These are phyloP conservation scores for Irpex lacteus DNA, from an alignment of 1,284 basidiomycete genomes.

Conservation along the genomic window DNA sequence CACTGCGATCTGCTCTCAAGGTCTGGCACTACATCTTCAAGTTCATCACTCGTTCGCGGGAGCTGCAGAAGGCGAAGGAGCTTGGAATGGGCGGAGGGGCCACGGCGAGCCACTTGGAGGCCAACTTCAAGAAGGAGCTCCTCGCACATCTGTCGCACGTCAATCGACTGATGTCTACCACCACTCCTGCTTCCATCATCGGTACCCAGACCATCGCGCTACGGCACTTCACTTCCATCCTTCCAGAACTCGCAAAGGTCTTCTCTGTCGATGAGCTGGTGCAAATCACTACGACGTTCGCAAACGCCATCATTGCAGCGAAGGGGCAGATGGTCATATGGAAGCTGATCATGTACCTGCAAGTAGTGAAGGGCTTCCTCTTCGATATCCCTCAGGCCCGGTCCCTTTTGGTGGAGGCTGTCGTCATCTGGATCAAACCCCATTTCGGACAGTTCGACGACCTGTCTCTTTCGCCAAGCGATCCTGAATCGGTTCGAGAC, in stretches of 20 bases:
- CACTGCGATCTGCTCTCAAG: constrained; percentile 86
- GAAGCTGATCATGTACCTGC: constrained; percentile 92
- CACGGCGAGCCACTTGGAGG: constrained; percentile 84
- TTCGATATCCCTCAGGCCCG: constrained; percentile 85
- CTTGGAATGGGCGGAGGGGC: constrained; percentile 73
- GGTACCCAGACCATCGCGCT: constrained; percentile 94
- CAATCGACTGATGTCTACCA: constrained; percentile 86
- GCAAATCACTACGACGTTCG: constrained; percentile 83
- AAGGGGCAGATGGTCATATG: constrained; percentile 90
- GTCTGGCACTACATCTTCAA: constrained; percentile 98
- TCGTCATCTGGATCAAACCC: constrained; percentile 93
- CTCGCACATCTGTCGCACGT: constrained; percentile 76
- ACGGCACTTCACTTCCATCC: constrained; percentile 91
- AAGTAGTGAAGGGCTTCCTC: constrained; percentile 85
- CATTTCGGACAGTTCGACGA: constrained; percentile 93
- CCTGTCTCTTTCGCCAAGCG: constrained; percentile 54
- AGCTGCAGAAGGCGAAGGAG: constrained; percentile 83
- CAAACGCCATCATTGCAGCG: constrained; percentile 75
- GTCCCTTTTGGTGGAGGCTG: constrained; percentile 79
- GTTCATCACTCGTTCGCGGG: constrained; percentile 86
- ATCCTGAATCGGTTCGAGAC: constrained; percentile 66
- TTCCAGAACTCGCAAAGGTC: constrained; percentile 84
- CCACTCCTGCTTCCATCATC: constrained; percentile 81
- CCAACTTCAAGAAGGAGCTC: constrained; percentile 82
- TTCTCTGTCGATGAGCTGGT: constrained; percentile 82